These are phyloP conservation scores for Raphidocelis subcapitata DNA, from an alignment of 139 green algal species.

Conservation along the genomic window DNA sequence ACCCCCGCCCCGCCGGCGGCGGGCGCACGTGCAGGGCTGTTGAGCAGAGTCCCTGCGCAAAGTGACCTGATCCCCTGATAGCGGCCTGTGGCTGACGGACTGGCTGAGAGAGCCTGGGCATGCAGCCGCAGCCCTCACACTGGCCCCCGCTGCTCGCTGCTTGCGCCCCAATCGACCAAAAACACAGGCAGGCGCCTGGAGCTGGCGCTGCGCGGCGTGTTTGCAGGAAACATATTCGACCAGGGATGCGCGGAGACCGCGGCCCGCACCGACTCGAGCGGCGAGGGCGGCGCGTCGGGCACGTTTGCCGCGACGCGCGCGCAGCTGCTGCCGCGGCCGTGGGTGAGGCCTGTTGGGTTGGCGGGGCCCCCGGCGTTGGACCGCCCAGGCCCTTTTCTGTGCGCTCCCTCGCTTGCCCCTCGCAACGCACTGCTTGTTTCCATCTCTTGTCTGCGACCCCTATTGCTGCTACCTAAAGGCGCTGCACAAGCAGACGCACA, in stretches of 20 bases:
- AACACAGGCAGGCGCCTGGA: conserved; percentile 42
- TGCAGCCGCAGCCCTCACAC: no score
- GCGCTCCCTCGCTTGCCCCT: background rate
- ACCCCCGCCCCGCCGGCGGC: no score
- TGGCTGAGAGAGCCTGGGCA: no score
- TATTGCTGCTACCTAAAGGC: conserved; percentile 67
- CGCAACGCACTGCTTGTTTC: background rate
- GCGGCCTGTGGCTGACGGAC: no score
- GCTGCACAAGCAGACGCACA: conserved; percentile 49
- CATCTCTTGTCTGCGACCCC: background rate
- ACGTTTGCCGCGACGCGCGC: conserved; percentile 50
- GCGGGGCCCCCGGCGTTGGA: background rate
- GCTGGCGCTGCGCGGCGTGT: conserved; percentile 60
- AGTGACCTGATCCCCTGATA: no score
- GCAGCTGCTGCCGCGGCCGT: conserved; percentile 66
- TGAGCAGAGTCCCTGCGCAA: no score
- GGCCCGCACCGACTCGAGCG: conserved; percentile 33
- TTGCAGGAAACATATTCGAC: conserved; percentile 88
- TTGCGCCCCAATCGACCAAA: no score
- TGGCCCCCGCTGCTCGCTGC: no score
- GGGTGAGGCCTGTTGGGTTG: conserved; percentile 41
- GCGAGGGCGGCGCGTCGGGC: background rate
- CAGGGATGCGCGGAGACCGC: conserved; percentile 60
- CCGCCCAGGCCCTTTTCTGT: background rate
- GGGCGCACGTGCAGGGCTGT: no score